phyloP scores from a whole-genome alignment of 73 alveolate genomes.

The Paramecium octaurelia region DNA sequence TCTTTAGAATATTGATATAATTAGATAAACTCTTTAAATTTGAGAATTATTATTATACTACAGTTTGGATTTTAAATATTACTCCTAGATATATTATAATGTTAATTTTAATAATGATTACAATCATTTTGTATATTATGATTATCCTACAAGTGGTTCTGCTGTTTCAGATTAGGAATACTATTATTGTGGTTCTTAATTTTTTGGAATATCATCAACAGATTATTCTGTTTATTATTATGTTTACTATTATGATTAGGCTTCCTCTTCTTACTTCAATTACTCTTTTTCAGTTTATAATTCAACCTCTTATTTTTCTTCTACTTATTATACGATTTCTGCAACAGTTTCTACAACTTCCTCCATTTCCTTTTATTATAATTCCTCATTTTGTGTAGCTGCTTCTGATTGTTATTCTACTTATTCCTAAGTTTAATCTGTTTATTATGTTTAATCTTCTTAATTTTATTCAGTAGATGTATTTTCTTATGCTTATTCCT shows the following conservation, averaged over 20 bases:
- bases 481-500: background rate
- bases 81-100: background rate
- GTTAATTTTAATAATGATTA: background rate
- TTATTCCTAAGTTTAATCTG: background rate
- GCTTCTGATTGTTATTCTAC: background rate
- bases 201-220: background rate
- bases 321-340: background rate
- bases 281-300: background rate
- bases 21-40: too few species aligned
- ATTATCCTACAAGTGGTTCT: slow-evolving; percentile 8
- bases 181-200: background rate
- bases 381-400: background rate
- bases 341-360: background rate
- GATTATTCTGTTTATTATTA: background rate
- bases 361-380: background rate
- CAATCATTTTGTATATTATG: background rate
- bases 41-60: too few species aligned
- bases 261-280: background rate
- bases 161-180: background rate
- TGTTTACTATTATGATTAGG: background rate
- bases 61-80: too few species aligned
- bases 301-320: background rate
- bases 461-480: background rate
- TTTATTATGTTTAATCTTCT: background rate
- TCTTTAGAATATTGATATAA: background rate